Percentiles rank a stretch among this genome's conserved stretches.
Evolutionary conservation across 2,329 filamentous ascomycete genomes (phyloP).

Genomic region (Daldinia sp.): DNA sequence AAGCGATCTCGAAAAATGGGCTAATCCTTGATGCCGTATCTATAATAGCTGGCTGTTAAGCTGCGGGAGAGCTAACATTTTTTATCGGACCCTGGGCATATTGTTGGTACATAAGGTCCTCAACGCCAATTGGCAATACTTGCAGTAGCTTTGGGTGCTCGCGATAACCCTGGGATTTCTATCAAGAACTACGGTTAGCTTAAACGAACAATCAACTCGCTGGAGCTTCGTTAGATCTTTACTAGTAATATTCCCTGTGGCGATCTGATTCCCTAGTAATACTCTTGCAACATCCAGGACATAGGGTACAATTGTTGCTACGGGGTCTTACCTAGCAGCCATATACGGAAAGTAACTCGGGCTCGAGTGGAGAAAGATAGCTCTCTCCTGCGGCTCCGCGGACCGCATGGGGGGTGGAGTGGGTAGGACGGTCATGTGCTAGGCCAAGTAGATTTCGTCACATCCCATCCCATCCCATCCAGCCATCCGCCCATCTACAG

Average conservation of each 20-base stretch:
- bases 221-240: background rate
- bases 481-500: too few species aligned
- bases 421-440: conserved; percentile 31
- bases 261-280: background rate
- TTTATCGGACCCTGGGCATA: background rate
- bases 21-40: conserved; percentile 21
- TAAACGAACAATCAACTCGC: background rate
- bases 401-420: conserved; percentile 19
- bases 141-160: background rate
- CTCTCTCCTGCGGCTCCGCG: conserved; percentile 30
- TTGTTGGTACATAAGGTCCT: background rate
- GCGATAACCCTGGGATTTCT: background rate
- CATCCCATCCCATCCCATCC: conserved; percentile 27
- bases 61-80: background rate
- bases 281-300: background rate
- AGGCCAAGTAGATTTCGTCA: conserved; percentile 22
- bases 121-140: background rate
- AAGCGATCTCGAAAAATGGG: conserved; percentile 9
- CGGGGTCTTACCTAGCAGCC: conserved; percentile 13
- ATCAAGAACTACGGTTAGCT: background rate
- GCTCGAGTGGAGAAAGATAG: conserved; percentile 18
- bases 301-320: conserved; percentile 8
- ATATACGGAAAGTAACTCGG: conserved; percentile 25
- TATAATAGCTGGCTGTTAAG: conserved; percentile 23
- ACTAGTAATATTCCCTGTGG: background rate